Base-by-base conservation (phyloP, 2,329 filamentous ascomycete genomes). In the Fusarium sp. region DNA sequence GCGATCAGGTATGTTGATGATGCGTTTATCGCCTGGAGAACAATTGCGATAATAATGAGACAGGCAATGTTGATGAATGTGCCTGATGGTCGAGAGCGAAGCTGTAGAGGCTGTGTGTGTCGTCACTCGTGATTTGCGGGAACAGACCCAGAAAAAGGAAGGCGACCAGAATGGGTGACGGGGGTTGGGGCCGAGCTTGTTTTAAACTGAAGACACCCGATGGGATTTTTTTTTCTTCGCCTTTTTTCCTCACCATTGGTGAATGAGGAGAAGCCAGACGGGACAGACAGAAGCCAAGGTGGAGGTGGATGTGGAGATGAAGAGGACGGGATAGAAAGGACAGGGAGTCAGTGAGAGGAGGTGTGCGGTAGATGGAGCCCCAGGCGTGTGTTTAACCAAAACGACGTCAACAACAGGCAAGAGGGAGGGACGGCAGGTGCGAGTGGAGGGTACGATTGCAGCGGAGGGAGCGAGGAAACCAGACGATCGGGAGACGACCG, bases 401-500 rank as follows among this genome's bases (percentile, higher is more conserved):
- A 64, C 71, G 68, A 74, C 71, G 71, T 74, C 71, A 74, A 74
- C 47, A 71, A 69, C 71, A 57, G 58, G 42, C 56, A 45, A 64
- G 27, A 42, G 27, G 47, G 61, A 57, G 47, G 50, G 61, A 42
- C 61, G 61, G 61, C 61, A 63, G 47, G 61, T 42, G 61, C 61
- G 47, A 56, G 24, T 63, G 61, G 47, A 56, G 45, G 59, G 62
- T 31, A 40, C 42, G 34, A 45, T 56, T 42, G 64, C 64, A 64
- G 58, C 71, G 71, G 71, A 72, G 71, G 68, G 62, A 74, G 71
- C 71, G 71, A 74, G 67, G 73, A 62, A 56, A 64, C 71, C 70
- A 74, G 61, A 63, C 68, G 38, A 74, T 64, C 71, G 64, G 71
- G 64, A 74, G 71, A 72, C 61, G 29, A 56, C 66, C 52, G 63